phyloP scores from a whole-genome alignment of 352 stramenopile genomes.

The Globisporangium mamillatum region DNA sequence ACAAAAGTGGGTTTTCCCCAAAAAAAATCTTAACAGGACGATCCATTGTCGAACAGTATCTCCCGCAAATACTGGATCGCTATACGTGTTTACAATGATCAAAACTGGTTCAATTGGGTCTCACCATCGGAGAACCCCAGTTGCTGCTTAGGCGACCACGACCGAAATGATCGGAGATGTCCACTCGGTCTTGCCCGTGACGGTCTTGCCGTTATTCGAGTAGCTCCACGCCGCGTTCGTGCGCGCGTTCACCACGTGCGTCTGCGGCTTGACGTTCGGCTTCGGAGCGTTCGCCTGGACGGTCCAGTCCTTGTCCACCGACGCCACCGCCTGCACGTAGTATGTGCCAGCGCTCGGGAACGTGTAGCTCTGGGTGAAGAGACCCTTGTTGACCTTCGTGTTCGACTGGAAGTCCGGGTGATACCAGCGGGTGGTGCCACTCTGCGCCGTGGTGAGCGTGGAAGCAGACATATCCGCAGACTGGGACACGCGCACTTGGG shows the following conservation, averaged over 20 bases:
- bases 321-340: conserved; percentile 56
- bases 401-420: conserved; percentile 41
- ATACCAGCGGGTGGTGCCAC: conserved; percentile 61
- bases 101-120: too few species aligned
- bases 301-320: conserved; percentile 65
- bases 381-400: conserved; percentile 40
- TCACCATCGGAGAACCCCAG: too few species aligned
- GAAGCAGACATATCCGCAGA: too few species aligned
- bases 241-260: conserved; percentile 70
- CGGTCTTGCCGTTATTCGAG: conserved; percentile 47
- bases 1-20: too few species aligned
- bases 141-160: too few species aligned
- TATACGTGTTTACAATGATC: too few species aligned
- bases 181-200: conserved; percentile 54
- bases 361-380: conserved; percentile 37
- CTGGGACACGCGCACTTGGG: too few species aligned
- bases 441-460: conserved; percentile 31
- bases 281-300: conserved; percentile 36
- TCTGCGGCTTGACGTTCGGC: conserved; percentile 59
- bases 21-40: too few species aligned
- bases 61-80: too few species aligned
- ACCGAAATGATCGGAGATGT: too few species aligned
- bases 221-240: conserved; percentile 56
- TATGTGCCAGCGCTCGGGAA: conserved; percentile 46
- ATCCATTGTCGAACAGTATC: too few species aligned